These are phyloP conservation scores for Pyrrhoderma lamaoense DNA, from an alignment of 1,284 basidiomycete genomes.

Conservation along the genomic window DNA sequence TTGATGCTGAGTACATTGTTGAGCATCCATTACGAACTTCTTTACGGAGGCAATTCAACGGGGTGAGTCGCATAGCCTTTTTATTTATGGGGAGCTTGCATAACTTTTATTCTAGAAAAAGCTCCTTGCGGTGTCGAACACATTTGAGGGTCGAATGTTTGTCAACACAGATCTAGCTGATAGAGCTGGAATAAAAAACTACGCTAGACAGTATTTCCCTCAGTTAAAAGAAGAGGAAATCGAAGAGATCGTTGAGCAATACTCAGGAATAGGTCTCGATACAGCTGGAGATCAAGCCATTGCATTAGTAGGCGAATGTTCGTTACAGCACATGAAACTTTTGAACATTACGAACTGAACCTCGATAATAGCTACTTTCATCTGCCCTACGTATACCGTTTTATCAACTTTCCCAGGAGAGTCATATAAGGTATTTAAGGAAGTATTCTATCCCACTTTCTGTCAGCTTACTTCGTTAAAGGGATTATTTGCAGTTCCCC, in stretches of 20 bases:
- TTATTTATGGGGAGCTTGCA: too few species aligned
- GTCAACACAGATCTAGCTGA: conserved; percentile 27
- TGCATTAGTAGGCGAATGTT: conserved; percentile 38
- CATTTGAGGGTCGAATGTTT: conserved; percentile 34
- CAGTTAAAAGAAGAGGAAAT: conserved; percentile 25
- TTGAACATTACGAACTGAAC: too few species aligned
- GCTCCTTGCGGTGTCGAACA: conserved; percentile 32
- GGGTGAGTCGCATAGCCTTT: conserved; percentile 4
- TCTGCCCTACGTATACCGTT: conserved; percentile 29
- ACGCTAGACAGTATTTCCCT: conserved; percentile 34
- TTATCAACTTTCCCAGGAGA: conserved; percentile 23
- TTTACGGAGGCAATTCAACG: conserved; percentile 12
- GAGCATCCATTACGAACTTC: conserved; percentile 35
- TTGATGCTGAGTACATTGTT: conserved; percentile 39
- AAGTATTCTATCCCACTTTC: neutral
- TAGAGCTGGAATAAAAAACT: conserved; percentile 27
- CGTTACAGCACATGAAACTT: conserved; percentile 6
- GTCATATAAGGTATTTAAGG: conserved; percentile 4
- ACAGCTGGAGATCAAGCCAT: conserved; percentile 27
- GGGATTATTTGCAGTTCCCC: conserved; percentile 29
- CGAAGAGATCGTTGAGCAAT: conserved; percentile 24
- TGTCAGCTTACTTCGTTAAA: conserved; percentile 11
- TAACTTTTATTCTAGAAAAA: conserved; percentile 21
- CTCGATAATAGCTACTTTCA: conserved; percentile 26
- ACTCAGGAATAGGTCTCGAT: conserved; percentile 23